Evolutionary conservation across 1,284 basidiomycete genomes (phyloP).

Genomic region (Athelia psychrophila): DNA sequence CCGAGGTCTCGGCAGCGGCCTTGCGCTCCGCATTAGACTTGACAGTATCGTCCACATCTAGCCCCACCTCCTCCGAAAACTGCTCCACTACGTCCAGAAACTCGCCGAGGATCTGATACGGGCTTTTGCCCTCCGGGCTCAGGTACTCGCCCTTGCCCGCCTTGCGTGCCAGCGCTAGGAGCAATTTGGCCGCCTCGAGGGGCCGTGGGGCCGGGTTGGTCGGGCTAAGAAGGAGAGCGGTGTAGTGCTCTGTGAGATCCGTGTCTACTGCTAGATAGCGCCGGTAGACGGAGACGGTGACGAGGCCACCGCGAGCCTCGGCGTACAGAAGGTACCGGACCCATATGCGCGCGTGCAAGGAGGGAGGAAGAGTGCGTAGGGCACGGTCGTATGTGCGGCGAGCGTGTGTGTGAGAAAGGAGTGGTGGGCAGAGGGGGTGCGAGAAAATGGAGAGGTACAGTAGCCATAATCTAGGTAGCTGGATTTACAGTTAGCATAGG

Average conservation of each 20-base stretch:
- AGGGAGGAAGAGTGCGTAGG: constrained; percentile 89
- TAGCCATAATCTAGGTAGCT: constrained; percentile 95
- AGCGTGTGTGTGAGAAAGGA: constrained; percentile 87
- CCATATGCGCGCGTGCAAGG: constrained; percentile 95
- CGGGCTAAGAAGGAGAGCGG: constrained; percentile 70
- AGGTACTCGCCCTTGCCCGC: constrained; percentile 82
- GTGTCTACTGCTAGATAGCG: constrained; percentile 89
- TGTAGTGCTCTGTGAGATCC: constrained; percentile 83
- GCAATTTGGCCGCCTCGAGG: constrained; percentile 90
- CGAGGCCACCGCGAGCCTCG: constrained; percentile 80
- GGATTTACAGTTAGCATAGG: constrained; percentile 12
- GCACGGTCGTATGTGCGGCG: constrained; percentile 94
- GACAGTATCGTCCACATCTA: constrained; percentile 78
- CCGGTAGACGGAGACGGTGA: constrained; percentile 86
- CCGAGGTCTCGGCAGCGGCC: constrained; percentile 42
- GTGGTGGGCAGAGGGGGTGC: constrained; percentile 87
- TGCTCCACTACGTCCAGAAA: constrained; percentile 93
- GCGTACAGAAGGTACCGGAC: constrained; percentile 94
- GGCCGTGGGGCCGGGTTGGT: constrained; percentile 72
- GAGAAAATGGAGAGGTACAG: constrained; percentile 89
- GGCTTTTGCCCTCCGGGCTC: constrained; percentile 92
- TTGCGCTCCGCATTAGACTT: constrained; percentile 45
- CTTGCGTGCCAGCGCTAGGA: constrained; percentile 81
- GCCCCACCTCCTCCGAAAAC: constrained; percentile 89
- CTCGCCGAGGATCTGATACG: constrained; percentile 91